Percentiles rank a stretch among this genome's conserved stretches.
phyloP scores from a whole-genome alignment of 495 filamentous ascomycete genomes.

The Penicillium maclennaniae region DNA sequence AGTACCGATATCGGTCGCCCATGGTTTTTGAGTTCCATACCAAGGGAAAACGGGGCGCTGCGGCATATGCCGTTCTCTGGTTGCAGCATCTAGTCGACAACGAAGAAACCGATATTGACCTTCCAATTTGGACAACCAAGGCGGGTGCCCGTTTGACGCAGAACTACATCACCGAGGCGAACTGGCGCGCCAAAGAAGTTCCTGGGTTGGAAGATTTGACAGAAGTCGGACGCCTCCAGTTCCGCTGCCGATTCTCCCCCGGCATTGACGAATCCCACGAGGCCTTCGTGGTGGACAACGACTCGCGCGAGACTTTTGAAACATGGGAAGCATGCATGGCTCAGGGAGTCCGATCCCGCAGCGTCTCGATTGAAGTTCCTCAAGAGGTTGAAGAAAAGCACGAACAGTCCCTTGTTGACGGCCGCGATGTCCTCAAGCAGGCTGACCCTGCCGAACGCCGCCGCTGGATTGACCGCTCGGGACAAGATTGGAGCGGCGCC shows the following conservation, averaged over 20 bases:
- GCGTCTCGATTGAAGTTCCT: constrained; percentile 66
- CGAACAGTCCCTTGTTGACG: constrained; percentile 70
- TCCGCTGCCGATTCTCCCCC: constrained; percentile 76
- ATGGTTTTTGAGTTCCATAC: constrained; percentile 82
- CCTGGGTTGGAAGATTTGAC: constrained; percentile 67
- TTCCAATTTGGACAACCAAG: constrained; percentile 83
- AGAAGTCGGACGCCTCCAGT: constrained; percentile 76
- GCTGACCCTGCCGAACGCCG: constrained; percentile 65
- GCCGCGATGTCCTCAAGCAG: constrained; percentile 71
- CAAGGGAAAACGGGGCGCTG: constrained; percentile 60
- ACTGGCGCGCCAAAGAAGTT: constrained; percentile 52
- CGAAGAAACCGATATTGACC: constrained; percentile 67
- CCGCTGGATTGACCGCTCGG: constrained; percentile 75
- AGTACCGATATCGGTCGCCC: constrained; percentile 82
- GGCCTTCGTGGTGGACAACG: constrained; percentile 78
- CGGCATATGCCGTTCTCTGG: constrained; percentile 80
- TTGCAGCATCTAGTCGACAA: constrained; percentile 79
- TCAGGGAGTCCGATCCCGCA: constrained; percentile 71
- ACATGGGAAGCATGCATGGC: constrained; percentile 86
- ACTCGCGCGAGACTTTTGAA: constrained; percentile 88
- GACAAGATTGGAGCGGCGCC: constrained; percentile 85
- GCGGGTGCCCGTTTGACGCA: constrained; percentile 71
- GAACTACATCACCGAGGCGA: constrained; percentile 81
- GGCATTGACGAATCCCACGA: constrained; percentile 88
- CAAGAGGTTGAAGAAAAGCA: constrained; percentile 65